phyloP scores from a whole-genome alignment of 371 early-diverging fungal species.

The Basidiobolus meristosporus region DNA sequence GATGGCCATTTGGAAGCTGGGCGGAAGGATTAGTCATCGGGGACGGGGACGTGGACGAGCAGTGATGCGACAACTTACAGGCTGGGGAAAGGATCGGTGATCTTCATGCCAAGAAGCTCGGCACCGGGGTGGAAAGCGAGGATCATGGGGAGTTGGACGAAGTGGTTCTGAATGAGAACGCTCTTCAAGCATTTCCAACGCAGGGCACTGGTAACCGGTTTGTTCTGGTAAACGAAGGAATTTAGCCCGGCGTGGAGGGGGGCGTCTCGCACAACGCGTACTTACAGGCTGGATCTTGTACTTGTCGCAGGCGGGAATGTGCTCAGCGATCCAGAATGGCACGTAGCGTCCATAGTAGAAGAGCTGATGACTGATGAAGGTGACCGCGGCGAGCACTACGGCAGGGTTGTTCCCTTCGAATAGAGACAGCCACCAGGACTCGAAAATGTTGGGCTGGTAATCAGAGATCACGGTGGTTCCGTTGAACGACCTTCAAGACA shows the following conservation, averaged over 20 bases:
- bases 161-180: constrained; percentile 51
- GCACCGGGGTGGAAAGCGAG: constrained; percentile 71
- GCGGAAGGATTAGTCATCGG: no score
- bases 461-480: no score
- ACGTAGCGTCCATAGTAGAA: background rate
- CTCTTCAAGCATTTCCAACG: constrained; percentile 54
- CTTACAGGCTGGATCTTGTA: no score
- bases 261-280: no score
- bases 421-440: constrained; percentile 28
- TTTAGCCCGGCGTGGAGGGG: no score
- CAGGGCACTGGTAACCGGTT: constrained; percentile 36
- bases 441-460: constrained; percentile 4
- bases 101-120: constrained; percentile 59
- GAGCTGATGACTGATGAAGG: constrained; percentile 2
- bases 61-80: constrained; percentile 22
- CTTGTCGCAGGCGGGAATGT: no score
- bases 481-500: no score
- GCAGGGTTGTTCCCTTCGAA: constrained; percentile 50
- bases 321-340: no score
- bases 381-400: constrained; percentile 36
- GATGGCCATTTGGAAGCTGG: no score
- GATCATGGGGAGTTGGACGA: constrained; percentile 70
- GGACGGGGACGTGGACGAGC: background rate
- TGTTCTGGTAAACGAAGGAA: constrained; percentile 21
- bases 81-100: constrained; percentile 65